These are phyloP conservation scores for Phytophthora podocarpi DNA, from an alignment of 352 stramenopile species.

Conservation along the genomic window DNA sequence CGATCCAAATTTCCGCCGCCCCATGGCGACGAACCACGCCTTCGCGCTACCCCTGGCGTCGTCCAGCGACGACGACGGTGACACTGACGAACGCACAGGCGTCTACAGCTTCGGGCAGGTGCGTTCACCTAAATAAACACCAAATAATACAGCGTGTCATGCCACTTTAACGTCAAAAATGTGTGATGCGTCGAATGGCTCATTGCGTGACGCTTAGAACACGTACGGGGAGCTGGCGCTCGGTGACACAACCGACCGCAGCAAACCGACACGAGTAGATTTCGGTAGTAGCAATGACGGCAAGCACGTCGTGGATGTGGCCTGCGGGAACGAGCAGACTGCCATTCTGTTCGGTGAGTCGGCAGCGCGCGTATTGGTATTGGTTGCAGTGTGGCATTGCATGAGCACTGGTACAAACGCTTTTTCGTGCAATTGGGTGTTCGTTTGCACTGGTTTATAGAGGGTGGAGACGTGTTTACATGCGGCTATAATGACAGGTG, in stretches of 20 bases:
- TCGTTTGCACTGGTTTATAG: slow-evolving; percentile 16
- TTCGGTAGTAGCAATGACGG: slow-evolving; percentile 25
- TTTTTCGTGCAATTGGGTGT: neutral
- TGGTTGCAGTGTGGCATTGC: neutral
- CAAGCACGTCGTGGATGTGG: slow-evolving; percentile 75
- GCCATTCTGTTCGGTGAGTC: slow-evolving; percentile 73
- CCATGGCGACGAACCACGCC: slow-evolving; percentile 31
- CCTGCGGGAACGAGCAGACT: slow-evolving; percentile 93
- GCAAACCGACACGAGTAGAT: slow-evolving; percentile 51
- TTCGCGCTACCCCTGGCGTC: slow-evolving; percentile 15
- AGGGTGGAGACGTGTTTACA: slow-evolving; percentile 83
- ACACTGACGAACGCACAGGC: neutral
- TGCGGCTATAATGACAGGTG: slow-evolving; percentile 94
- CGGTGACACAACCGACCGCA: slow-evolving; percentile 80
- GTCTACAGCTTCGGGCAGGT: slow-evolving; percentile 64
- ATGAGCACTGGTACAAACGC: neutral
- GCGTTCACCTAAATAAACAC: too few relatives aligned
- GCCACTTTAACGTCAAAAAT: neutral
- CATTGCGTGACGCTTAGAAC: slow-evolving; percentile 64
- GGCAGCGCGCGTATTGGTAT: too few relatives aligned
- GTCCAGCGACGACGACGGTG: slow-evolving; percentile 21
- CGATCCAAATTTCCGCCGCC: too few relatives aligned
- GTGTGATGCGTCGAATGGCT: too few relatives aligned
- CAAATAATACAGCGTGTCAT: too few relatives aligned
- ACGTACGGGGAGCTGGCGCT: slow-evolving; percentile 92